Evolutionary conservation across 257 asterid genomes (phyloP).

Genomic region (Nicotiana obtusifolia): DNA sequence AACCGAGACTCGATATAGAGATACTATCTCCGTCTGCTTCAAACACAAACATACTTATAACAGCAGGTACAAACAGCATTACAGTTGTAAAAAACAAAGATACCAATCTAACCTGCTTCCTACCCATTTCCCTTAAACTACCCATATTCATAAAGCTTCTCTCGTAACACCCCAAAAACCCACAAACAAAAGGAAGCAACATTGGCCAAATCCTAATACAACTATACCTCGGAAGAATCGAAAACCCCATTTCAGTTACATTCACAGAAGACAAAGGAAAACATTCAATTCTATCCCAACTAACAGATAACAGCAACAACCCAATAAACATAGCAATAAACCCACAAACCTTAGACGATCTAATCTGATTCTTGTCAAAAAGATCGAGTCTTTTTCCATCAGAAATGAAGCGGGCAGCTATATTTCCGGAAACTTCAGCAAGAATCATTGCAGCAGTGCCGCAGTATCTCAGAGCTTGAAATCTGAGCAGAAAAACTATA

Average conservation of each 20-base stretch:
- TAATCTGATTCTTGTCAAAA: constrained; percentile 15
- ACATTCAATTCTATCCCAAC: constrained; percentile 94
- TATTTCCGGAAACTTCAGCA: constrained; percentile 75
- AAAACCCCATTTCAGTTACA: constrained; percentile 37
- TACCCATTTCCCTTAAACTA: constrained; percentile 59
- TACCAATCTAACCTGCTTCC: constrained; percentile 54
- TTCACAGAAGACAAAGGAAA: constrained; percentile 72
- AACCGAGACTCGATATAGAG: constrained; percentile 48
- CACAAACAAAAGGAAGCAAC: constrained; percentile 78
- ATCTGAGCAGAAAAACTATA: constrained; percentile 57
- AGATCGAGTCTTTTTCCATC: constrained; percentile 48
- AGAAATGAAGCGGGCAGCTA: constrained; percentile 56
- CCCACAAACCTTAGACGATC: constrained; percentile 58
- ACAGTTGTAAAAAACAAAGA: constrained; percentile 66
- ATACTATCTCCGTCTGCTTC: constrained; percentile 78
- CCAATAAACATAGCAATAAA: constrained; percentile 55
- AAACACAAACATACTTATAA: constrained; percentile 74
- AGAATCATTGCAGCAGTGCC: constrained; percentile 90
- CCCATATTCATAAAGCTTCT: constrained; percentile 54
- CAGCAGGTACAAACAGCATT: constrained; percentile 62
- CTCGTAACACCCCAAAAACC: constrained; percentile 78
- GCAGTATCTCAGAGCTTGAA: constrained; percentile 82
- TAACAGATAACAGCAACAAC: constrained; percentile 56
- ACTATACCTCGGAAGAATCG: constrained; percentile 44
- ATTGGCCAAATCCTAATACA: constrained; percentile 86